Percentiles rank a stretch among this genome's conserved stretches.
These are phyloP conservation scores for Paraurostyla sp. DNA, from an alignment of 73 alveolate species.

Conservation along the genomic window DNA sequence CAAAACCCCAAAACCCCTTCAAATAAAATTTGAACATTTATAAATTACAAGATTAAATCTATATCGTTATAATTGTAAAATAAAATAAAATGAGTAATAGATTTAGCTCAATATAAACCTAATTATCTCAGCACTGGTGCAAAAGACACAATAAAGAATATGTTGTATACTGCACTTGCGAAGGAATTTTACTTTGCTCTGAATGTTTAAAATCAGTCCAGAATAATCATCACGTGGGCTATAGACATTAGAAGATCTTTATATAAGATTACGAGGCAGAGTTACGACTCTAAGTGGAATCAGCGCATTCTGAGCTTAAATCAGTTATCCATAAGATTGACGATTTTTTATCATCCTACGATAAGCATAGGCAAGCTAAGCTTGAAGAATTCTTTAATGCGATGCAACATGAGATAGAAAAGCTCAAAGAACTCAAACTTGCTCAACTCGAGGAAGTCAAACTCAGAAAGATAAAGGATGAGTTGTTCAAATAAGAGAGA, in stretches of 20 bases:
- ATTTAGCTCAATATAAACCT: neutral
- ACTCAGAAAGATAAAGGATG: conserved; percentile 52
- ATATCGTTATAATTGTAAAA: no score
- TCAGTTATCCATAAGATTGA: conserved; percentile 16
- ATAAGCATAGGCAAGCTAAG: conserved; percentile 37
- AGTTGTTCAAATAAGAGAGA: conserved; percentile 34
- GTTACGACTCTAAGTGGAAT: neutral
- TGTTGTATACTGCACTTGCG: conserved; percentile 56
- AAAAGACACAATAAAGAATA: conserved; percentile 31
- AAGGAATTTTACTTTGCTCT: conserved; percentile 48
- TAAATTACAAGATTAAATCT: no score
- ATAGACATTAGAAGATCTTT: conserved; percentile 41
- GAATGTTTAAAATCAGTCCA: conserved; percentile 35
- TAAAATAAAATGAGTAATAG: no score
- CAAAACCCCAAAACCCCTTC: no score
- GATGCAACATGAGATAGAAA: conserved; percentile 8
- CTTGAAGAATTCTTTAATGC: conserved; percentile 32
- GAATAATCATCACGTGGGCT: conserved; percentile 41
- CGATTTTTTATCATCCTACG: conserved; percentile 26
- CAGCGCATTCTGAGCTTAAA: conserved; percentile 19
- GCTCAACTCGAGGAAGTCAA: conserved; percentile 41
- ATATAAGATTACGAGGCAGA: conserved; percentile 39
- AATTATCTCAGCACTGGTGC: conserved; percentile 53
- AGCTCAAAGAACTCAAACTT: conserved; percentile 7
- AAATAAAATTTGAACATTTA: no score